phyloP scores from a whole-genome alignment of 2,329 filamentous ascomycete species.

The Colletotrichum musicola region DNA sequence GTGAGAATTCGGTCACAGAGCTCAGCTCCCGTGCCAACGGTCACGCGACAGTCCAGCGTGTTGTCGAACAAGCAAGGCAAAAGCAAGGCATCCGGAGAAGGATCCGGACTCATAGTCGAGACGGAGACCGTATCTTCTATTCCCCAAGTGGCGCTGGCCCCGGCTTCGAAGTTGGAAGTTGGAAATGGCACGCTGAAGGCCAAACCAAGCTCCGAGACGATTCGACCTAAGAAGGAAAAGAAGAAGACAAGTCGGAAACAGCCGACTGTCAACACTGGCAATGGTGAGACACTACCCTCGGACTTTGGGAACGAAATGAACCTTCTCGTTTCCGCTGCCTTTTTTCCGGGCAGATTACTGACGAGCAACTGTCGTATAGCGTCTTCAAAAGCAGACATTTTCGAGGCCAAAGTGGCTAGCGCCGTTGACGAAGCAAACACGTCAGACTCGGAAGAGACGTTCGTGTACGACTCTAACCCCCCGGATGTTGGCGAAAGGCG shows the following conservation, averaged over 20 bases:
- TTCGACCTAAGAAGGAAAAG: constrained; percentile 93
- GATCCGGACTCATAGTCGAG: constrained; percentile 95
- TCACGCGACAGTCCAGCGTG: constrained; percentile 73
- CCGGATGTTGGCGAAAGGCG: constrained; percentile 74
- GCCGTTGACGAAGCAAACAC: constrained; percentile 96
- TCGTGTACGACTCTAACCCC: constrained; percentile 98
- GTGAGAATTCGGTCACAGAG: constrained; percentile 58
- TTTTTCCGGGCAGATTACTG: constrained; percentile 40
- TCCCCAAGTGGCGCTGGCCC: constrained; percentile 82
- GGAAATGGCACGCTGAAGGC: constrained; percentile 80
- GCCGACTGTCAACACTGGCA: constrained; percentile 76
- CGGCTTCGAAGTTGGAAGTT: constrained; percentile 73
- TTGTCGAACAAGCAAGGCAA: constrained; percentile 76
- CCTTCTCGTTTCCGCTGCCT: no score
- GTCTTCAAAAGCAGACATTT: constrained; percentile 97
- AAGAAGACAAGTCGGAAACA: constrained; percentile 84
- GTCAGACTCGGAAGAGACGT: constrained; percentile 97
- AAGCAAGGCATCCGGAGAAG: constrained; percentile 75
- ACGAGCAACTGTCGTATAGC: constrained; percentile 67
- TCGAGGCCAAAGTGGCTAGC: constrained; percentile 95
- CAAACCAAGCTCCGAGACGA: constrained; percentile 95
- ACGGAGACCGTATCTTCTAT: constrained; percentile 95
- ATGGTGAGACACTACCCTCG: constrained; percentile 69
- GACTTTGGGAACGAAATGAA: constrained; percentile 42
- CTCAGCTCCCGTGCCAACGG: constrained; percentile 64